phyloP scores from a whole-genome alignment of 371 early-diverging fungal species.

The Mortierella sp. region DNA sequence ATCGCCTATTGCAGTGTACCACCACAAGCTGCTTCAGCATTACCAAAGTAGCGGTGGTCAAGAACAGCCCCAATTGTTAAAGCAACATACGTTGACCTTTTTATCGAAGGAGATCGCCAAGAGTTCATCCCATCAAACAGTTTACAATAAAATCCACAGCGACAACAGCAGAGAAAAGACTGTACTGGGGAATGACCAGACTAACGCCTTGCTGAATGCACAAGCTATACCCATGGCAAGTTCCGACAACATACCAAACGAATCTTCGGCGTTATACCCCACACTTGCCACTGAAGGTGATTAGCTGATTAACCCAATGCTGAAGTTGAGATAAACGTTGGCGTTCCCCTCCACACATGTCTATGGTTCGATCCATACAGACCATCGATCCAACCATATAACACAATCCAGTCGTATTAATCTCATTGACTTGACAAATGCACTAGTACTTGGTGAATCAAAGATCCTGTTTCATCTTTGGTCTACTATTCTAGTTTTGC shows the following conservation, averaged over 20 bases:
- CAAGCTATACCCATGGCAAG: not conserved
- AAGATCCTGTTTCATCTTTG: too few relatives aligned
- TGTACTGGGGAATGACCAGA: not conserved
- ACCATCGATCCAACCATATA: too few relatives aligned
- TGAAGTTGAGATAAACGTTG: too few relatives aligned
- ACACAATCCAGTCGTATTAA: too few relatives aligned
- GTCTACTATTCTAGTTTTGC: too few relatives aligned
- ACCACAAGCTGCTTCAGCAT: conserved; percentile 17
- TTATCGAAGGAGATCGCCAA: conserved; percentile 19
- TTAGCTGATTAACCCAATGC: not conserved
- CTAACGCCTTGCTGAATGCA: not conserved
- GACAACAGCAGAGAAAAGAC: conserved; percentile 13
- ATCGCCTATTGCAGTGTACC: conserved; percentile 1
- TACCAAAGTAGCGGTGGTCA: conserved; percentile 15
- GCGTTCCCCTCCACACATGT: too few relatives aligned
- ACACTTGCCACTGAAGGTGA: not conserved
- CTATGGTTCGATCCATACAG: too few relatives aligned
- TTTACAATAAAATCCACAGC: conserved; percentile 20
- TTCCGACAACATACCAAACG: not conserved
- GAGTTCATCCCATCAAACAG: conserved; percentile 16
- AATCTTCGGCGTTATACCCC: not conserved
- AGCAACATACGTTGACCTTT: conserved; percentile 9
- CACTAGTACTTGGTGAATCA: too few relatives aligned
- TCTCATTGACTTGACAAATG: too few relatives aligned
- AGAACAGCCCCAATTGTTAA: conserved; percentile 18